Percentiles rank a stretch among this genome's conserved stretches.
These are phyloP conservation scores for Recurvomyces mirabilis DNA, from an alignment of 495 filamentous ascomycete species.

Conservation along the genomic window DNA sequence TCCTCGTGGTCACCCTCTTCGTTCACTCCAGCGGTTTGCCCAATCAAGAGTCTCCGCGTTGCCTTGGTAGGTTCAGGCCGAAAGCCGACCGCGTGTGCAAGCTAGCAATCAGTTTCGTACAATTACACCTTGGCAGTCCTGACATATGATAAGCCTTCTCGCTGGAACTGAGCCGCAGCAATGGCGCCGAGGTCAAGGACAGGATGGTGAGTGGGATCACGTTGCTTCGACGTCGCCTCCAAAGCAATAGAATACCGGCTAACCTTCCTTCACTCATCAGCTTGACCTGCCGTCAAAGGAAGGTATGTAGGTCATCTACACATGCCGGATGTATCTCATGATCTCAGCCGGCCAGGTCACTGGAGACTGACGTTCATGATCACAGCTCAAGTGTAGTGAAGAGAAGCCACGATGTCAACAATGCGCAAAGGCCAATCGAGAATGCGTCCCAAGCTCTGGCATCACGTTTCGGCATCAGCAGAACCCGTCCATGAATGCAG, in stretches of 20 bases:
- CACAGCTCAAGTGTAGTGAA: slow-evolving; percentile 52
- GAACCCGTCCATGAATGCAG: slow-evolving; percentile 59
- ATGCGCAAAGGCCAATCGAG: slow-evolving; percentile 48
- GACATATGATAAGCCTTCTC: too few relatives aligned
- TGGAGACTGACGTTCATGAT: too few relatives aligned
- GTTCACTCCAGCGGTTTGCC: too few relatives aligned
- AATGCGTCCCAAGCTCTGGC: slow-evolving; percentile 51
- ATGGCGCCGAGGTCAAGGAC: slow-evolving; percentile 36
- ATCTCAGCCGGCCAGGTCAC: neutral
- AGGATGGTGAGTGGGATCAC: slow-evolving; percentile 35
- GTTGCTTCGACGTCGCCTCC: slow-evolving; percentile 9
- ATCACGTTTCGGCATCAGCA: slow-evolving; percentile 61
- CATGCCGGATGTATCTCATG: neutral
- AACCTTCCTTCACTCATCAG: slow-evolving; percentile 19
- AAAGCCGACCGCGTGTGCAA: too few relatives aligned
- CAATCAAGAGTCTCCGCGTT: neutral
- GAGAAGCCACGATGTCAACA: slow-evolving; percentile 47
- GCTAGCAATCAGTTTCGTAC: too few relatives aligned
- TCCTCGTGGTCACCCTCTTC: too few relatives aligned
- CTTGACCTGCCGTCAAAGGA: slow-evolving; percentile 51
- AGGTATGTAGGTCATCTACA: slow-evolving; percentile 22
- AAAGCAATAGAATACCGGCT: slow-evolving; percentile 26
- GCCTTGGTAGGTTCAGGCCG: neutral
- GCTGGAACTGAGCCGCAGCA: too few relatives aligned
- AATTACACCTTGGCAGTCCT: too few relatives aligned